These are phyloP conservation scores for Ceratobasidium sp. DNA, from an alignment of 1,284 basidiomycete genomes.

Conservation along the genomic window DNA sequence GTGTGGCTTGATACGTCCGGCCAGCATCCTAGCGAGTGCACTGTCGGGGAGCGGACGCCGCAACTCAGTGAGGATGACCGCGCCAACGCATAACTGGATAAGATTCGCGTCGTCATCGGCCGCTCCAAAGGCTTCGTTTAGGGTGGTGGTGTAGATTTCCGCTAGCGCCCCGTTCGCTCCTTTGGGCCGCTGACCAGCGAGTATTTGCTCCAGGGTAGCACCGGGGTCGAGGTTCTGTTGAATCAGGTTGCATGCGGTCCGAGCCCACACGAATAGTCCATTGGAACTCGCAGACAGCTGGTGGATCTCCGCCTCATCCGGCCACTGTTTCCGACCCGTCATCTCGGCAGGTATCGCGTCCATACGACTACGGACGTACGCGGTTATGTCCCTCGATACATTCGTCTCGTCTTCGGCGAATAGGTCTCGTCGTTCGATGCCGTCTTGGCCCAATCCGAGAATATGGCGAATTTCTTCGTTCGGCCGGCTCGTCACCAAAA, in stretches of 20 bases:
- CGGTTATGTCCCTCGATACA: neutral
- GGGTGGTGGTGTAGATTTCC: conserved; percentile 12
- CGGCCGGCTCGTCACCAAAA: conserved; percentile 43
- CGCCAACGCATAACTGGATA: neutral
- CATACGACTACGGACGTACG: neutral
- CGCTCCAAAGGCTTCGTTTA: conserved; percentile 8
- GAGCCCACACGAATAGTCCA: conserved; percentile 43
- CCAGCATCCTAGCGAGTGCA: neutral
- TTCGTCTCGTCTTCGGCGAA: neutral
- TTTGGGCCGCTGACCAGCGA: neutral
- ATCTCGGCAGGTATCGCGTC: neutral
- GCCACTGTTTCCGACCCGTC: neutral
- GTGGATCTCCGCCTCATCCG: neutral
- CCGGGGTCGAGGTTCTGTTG: conserved; percentile 5
- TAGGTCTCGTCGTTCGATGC: neutral
- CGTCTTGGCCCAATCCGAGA: neutral
- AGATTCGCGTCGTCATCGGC: neutral
- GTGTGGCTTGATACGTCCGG: neutral
- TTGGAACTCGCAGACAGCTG: conserved; percentile 11
- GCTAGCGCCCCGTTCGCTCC: neutral
- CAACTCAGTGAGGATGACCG: neutral
- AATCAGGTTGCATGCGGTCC: conserved; percentile 21
- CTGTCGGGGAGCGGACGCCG: neutral
- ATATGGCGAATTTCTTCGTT: conserved; percentile 8
- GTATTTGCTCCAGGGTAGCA: neutral